phyloP scores from a whole-genome alignment of 371 early-diverging fungal genomes.

The Mortierella sp. region DNA sequence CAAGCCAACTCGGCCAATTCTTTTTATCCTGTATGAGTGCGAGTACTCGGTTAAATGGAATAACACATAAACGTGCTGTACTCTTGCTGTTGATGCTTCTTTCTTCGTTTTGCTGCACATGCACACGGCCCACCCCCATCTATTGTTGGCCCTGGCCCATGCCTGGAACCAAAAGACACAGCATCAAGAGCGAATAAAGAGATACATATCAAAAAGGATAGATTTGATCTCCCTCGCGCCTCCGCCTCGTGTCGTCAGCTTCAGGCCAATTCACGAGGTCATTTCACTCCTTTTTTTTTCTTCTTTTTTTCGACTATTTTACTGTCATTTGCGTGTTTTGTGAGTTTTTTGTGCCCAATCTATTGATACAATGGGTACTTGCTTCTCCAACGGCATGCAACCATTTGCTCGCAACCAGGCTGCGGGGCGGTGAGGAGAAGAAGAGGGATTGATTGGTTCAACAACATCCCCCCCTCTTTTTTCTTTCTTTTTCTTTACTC shows the following conservation, averaged over 20 bases:
- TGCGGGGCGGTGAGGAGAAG: not conserved
- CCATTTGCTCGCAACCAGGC: not conserved
- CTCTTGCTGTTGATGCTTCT: not conserved
- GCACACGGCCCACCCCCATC: slow-evolving; percentile 4
- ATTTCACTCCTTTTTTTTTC: not conserved
- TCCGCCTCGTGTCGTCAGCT: not conserved
- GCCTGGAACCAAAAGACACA: not conserved
- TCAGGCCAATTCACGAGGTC: slow-evolving; percentile 1
- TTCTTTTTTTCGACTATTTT: not conserved
- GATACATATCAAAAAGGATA: slow-evolving; percentile 4
- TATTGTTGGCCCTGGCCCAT: not conserved
- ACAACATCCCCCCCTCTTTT: not conserved
- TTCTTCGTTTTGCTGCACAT: not conserved
- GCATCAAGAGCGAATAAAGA: not conserved
- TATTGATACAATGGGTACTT: not conserved
- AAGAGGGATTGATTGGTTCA: not conserved
- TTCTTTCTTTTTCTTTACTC: not conserved
- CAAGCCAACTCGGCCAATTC: not conserved
- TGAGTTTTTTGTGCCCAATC: not conserved
- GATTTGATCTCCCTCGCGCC: not conserved
- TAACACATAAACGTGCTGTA: not conserved
- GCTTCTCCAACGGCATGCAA: not conserved
- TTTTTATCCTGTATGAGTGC: too few relatives aligned
- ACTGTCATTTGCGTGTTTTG: not conserved
- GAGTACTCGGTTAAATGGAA: too few relatives aligned